Conservation (phyloP, 495 filamentous ascomycete genomes). For the Clohesyomyces aquaticus region DNA sequence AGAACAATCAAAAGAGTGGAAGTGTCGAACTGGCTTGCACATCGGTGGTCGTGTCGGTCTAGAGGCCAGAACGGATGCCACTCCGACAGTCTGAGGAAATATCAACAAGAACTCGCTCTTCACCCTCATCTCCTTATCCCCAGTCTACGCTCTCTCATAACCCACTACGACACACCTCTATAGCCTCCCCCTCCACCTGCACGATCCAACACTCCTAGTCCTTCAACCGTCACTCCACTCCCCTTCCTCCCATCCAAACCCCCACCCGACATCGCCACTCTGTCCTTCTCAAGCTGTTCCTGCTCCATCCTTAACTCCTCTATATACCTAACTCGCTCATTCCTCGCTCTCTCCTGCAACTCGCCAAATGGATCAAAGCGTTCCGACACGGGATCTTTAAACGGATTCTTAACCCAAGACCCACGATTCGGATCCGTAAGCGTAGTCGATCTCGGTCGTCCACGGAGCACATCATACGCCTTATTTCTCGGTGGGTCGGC, state of each 20-base stretch:
- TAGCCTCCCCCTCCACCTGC: too few relatives aligned
- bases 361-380: constrained; percentile 39
- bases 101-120: too few relatives aligned
- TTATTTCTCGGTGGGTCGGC: constrained; percentile 32
- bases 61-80: too few relatives aligned
- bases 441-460: constrained; percentile 24
- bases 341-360: constrained; percentile 31
- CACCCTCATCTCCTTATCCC: too few relatives aligned
- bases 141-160: too few relatives aligned
- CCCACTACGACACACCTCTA: too few relatives aligned
- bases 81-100: too few relatives aligned
- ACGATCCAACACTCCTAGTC: constrained; percentile 22
- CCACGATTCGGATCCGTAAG: constrained; percentile 34
- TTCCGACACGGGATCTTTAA: constrained; percentile 30
- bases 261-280: constrained; percentile 22
- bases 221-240: constrained; percentile 27
- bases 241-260: constrained; percentile 16
- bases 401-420: constrained; percentile 31
- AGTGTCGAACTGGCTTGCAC: too few relatives aligned
- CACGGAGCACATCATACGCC: constrained; percentile 33
- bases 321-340: constrained; percentile 26
- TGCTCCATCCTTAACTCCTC: constrained; percentile 27
- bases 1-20: too few relatives aligned
- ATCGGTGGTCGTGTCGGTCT: too few relatives aligned
- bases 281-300: constrained; percentile 26